Conservation (phyloP, 2,329 filamentous ascomycete genomes). For the Microsporum canis region DNA sequence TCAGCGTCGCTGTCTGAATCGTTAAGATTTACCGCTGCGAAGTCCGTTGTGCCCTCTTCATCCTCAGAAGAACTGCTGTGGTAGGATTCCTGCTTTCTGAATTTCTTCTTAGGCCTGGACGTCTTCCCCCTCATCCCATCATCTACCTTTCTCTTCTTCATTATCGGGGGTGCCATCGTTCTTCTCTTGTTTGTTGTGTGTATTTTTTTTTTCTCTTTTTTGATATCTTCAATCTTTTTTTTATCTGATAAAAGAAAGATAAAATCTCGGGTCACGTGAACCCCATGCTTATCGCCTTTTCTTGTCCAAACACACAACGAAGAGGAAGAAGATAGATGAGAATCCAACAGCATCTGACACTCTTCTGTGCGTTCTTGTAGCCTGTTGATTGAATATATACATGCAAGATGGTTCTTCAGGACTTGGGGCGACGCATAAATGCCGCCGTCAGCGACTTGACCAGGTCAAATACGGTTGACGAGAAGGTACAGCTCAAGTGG, state of each 20-base stretch:
- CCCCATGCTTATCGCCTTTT: not conserved
- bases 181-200: slow-evolving; percentile 1
- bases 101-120: slow-evolving; percentile 44
- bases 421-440: slow-evolving; percentile 97
- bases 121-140: slow-evolving; percentile 46
- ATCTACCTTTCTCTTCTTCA: slow-evolving; percentile 48
- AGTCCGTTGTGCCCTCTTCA: slow-evolving; percentile 35
- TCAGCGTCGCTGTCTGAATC: slow-evolving; percentile 13
- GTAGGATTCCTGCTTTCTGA: slow-evolving; percentile 53
- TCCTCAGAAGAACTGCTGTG: slow-evolving; percentile 53
- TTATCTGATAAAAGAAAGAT: not conserved
- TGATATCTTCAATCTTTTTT: slow-evolving; percentile 2
- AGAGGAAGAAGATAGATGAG: not conserved
- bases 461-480: slow-evolving; percentile 82
- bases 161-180: slow-evolving; percentile 30
- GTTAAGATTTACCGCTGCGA: slow-evolving; percentile 14
- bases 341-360: not conserved
- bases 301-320: not conserved
- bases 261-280: not conserved
- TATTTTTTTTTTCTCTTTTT: not conserved
- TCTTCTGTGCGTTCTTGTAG: not conserved
- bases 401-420: slow-evolving; percentile 84
- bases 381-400: not conserved
- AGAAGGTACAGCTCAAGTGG: slow-evolving; percentile 54
- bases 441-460: slow-evolving; percentile 89